Base-by-base conservation (phyloP, 139 green algal species). In the Marvania coccoides region DNA sequence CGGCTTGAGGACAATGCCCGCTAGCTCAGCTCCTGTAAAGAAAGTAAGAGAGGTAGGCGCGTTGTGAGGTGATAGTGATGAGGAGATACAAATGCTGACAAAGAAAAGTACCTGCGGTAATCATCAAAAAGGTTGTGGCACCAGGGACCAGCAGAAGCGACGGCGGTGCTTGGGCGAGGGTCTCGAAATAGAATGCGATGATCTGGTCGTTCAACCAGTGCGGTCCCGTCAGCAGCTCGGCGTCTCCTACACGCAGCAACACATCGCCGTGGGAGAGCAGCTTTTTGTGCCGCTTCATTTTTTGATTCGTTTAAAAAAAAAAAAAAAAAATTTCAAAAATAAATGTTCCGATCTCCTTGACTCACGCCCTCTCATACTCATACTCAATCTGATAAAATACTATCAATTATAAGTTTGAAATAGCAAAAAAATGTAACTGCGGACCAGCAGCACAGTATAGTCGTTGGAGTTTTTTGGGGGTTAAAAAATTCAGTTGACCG, bases 141-240 rank as follows among this genome's bases (percentile, higher is more conserved):
- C 51, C 46, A 12, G 63, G 47, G 8, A 81, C 26, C 3, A 83
- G 53, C 5, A 60, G 29, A 2, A 82, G 15, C 3, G 36, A 8
- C 30, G 23, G 14, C 15, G 28, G 15, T 45, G 9, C 79, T 2
- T 36, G 31, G 0, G 31, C 1, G 1, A 91, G 51, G 51, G 73
- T 88, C 48, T 91, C 82, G 35, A 89, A 87, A 29, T 53, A 90
- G 63, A 92, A 89, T 3, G 60, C 70, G 4, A 92, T 82, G 10
- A 89, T 26, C 76, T 87, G 80, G 45, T 91, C 85, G 39, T 92
- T 92, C 0, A 91, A 68, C 85, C 85, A 91, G 2, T 63, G 5
- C 0, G 61, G 63, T 3, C 68, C 75, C 0, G 30, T 3, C 10
- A 91, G 66, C 24, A 85, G 66, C 5, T 78, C 55, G 1, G 84